Percentiles rank a stretch among this genome's conserved stretches.
Conservation (phyloP, 129 eudicot species). For the Lactuca saligna region DNA sequence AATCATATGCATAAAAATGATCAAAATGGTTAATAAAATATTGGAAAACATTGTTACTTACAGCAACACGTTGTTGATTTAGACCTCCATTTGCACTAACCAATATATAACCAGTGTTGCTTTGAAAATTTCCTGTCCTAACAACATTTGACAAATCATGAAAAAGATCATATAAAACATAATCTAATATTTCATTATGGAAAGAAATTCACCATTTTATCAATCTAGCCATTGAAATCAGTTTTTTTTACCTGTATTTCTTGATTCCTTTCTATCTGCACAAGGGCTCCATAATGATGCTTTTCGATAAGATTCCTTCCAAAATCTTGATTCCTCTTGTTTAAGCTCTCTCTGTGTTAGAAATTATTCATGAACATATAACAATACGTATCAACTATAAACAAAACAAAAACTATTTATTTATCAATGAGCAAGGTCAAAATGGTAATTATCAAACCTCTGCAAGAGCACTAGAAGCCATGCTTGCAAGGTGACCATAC, state of each 20-base stretch:
- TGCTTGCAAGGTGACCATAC: constrained; percentile 66
- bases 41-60: constrained; percentile 40
- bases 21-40: neutral
- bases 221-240: neutral
- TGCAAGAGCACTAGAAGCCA: constrained; percentile 79
- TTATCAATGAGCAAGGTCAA: neutral
- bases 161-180: constrained; percentile 18
- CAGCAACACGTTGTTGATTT: constrained; percentile 98
- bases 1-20: neutral
- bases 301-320: constrained; percentile 63
- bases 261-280: constrained; percentile 54
- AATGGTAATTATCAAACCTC: constrained; percentile 55
- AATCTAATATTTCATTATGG: neutral
- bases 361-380: constrained; percentile 4
- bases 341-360: constrained; percentile 48
- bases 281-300: constrained; percentile 85
- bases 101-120: constrained; percentile 63
- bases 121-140: constrained; percentile 60
- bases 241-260: constrained; percentile 35
- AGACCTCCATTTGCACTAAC: constrained; percentile 98
- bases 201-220: too few species aligned
- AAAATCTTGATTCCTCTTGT: constrained; percentile 49
- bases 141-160: constrained; percentile 43
- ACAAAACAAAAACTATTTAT: neutral
- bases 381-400: neutral